Conservation (phyloP, 495 filamentous ascomycete species). For the Astrothelium subdiscretum region DNA sequence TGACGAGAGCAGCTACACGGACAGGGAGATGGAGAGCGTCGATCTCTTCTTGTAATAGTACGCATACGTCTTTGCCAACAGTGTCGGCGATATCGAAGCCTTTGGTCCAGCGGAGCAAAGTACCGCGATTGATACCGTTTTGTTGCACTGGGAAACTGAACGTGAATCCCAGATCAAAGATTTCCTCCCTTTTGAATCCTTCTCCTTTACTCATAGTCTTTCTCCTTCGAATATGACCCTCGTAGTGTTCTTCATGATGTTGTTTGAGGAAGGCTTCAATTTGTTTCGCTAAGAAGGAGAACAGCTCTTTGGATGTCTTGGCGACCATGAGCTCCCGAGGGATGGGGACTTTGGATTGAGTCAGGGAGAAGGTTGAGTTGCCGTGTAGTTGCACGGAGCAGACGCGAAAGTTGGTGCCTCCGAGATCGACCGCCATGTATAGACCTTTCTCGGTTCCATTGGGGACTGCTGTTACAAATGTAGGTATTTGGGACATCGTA, state of each 20-base stretch:
- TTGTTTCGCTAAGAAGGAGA: constrained; percentile 85
- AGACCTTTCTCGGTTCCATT: constrained; percentile 98
- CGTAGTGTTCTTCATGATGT: constrained; percentile 85
- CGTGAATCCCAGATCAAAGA: constrained; percentile 90
- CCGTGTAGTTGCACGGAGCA: constrained; percentile 88
- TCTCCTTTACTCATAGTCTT: constrained; percentile 41
- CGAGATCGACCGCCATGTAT: constrained; percentile 91
- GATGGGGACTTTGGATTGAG: constrained; percentile 83
- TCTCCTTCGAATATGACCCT: constrained; percentile 50
- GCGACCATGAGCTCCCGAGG: constrained; percentile 84
- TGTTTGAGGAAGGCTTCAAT: constrained; percentile 75
- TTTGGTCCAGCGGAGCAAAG: constrained; percentile 93
- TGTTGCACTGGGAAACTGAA: constrained; percentile 97
- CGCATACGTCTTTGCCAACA: constrained; percentile 87
- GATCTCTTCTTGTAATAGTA: constrained; percentile 80
- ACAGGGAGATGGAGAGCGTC: constrained; percentile 80
- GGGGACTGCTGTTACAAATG: constrained; percentile 88
- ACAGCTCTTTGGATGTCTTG: constrained; percentile 75
- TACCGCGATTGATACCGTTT: constrained; percentile 83
- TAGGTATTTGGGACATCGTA: constrained; percentile 88
- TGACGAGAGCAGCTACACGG: constrained; percentile 85
- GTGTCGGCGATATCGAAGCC: constrained; percentile 92
- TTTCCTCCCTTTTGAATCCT: constrained; percentile 49
- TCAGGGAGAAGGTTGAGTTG: constrained; percentile 82
- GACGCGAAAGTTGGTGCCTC: constrained; percentile 95